phyloP scores from a whole-genome alignment of 768 basidiomycete genomes.

The Kwoniella shandongensis region DNA sequence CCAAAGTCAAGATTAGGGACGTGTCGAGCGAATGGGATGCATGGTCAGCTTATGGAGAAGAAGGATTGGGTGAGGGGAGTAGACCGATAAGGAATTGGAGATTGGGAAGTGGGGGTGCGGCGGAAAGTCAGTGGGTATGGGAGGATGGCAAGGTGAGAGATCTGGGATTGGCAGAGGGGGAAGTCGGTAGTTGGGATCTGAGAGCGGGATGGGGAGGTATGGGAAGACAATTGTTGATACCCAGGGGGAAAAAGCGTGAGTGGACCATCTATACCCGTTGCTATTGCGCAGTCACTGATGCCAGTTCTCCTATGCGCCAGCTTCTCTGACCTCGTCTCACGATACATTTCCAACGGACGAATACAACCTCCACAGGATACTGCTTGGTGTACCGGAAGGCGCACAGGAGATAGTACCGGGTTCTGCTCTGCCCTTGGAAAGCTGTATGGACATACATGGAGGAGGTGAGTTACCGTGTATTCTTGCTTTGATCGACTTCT shows the following conservation, averaged over 20 bases:
- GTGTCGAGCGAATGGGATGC: slow-evolving; percentile 75
- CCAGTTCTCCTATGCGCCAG: slow-evolving; percentile 5
- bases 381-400: slow-evolving; percentile 86
- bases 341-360: slow-evolving; percentile 20
- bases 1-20: slow-evolving; percentile 80
- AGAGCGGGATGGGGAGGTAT: slow-evolving; percentile 60
- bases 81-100: slow-evolving; percentile 58
- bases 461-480: slow-evolving; percentile 64
- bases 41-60: slow-evolving; percentile 65
- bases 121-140: slow-evolving; percentile 72
- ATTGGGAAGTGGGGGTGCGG: slow-evolving; percentile 68
- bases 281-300: not conserved
- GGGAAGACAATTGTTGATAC: slow-evolving; percentile 71
- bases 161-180: slow-evolving; percentile 43
- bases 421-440: slow-evolving; percentile 87
- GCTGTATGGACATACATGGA: slow-evolving; percentile 91
- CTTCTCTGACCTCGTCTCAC: slow-evolving; percentile 19
- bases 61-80: slow-evolving; percentile 2
- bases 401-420: slow-evolving; percentile 69
- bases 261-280: no score
- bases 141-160: slow-evolving; percentile 61
- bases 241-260: slow-evolving; percentile 73
- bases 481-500: no score
- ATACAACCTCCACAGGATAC: slow-evolving; percentile 75
- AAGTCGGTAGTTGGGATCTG: slow-evolving; percentile 53